Percentiles rank a stretch among this genome's conserved stretches.
Conservation (phyloP, 108 stramenopile species). For the Hondaea fermentalgiana region DNA sequence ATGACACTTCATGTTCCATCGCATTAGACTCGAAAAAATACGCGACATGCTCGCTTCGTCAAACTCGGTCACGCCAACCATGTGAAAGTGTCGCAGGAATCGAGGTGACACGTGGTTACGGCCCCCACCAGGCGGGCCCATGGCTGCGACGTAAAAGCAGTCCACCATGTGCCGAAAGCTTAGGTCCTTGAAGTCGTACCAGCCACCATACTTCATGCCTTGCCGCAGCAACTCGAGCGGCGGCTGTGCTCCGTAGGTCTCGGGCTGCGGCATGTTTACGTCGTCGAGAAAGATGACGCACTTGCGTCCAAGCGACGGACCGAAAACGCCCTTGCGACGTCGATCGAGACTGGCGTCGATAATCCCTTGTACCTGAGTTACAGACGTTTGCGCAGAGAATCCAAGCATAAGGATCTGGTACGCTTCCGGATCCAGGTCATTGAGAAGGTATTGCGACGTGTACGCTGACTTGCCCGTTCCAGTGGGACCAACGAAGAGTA, state of each 20-base stretch:
- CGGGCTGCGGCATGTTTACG: constrained; percentile 63
- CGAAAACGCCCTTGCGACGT: constrained; percentile 48
- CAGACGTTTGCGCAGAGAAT: constrained; percentile 54
- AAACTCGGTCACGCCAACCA: constrained; percentile 51
- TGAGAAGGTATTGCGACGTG: constrained; percentile 40
- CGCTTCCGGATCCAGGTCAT: constrained; percentile 18
- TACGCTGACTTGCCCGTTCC: constrained; percentile 61
- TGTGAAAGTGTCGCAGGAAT: constrained; percentile 48
- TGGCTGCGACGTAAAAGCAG: constrained; percentile 50
- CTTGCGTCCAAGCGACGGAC: constrained; percentile 49
- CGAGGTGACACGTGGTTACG: constrained; percentile 50
- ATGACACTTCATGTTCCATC: constrained; percentile 43
- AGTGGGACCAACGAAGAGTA: constrained; percentile 60
- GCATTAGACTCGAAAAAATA: constrained; percentile 60
- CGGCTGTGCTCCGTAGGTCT: constrained; percentile 62
- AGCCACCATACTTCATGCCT: constrained; percentile 66
- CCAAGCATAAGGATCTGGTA: constrained; percentile 39
- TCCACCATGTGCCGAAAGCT: constrained; percentile 44
- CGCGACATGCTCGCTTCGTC: constrained; percentile 43
- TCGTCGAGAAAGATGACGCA: constrained; percentile 64
- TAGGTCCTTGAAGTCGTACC: constrained; percentile 52
- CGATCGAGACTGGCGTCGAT: constrained; percentile 47
- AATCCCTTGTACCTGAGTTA: constrained; percentile 36
- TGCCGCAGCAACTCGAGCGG: constrained; percentile 64
- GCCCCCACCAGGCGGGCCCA: constrained; percentile 60